Percentiles rank a stretch among this genome's conserved stretches.
Evolutionary conservation across 495 filamentous ascomycete species (phyloP).

Genomic region (Chaetomium fimeti): DNA sequence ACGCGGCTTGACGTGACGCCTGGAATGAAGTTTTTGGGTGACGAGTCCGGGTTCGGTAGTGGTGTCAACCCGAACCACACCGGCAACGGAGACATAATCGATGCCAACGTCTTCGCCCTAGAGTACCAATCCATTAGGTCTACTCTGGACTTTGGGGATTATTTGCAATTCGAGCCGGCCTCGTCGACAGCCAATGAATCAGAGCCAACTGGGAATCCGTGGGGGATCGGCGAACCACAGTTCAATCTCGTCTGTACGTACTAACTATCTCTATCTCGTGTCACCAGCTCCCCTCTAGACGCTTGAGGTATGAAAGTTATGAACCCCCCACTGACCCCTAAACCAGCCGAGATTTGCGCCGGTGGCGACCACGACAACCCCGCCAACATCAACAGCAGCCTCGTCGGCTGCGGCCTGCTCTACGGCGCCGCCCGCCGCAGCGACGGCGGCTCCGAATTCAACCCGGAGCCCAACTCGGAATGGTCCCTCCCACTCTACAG

Average conservation of each 20-base stretch:
- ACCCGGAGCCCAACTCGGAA: slow-evolving; percentile 34
- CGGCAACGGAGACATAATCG: slow-evolving; percentile 18
- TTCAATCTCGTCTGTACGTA: slow-evolving; percentile 29
- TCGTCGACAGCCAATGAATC: neutral
- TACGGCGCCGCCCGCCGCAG: slow-evolving; percentile 35
- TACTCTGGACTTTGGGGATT: slow-evolving; percentile 17
- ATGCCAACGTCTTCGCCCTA: slow-evolving; percentile 30
- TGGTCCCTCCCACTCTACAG: slow-evolving; percentile 45
- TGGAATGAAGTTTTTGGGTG: slow-evolving; percentile 20
- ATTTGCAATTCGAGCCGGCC: slow-evolving; percentile 1
- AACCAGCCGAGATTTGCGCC: slow-evolving; percentile 26
- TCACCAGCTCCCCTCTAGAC: neutral
- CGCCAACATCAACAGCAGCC: slow-evolving; percentile 44
- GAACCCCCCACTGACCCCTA: neutral
- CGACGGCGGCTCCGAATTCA: slow-evolving; percentile 30
- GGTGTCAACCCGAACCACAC: too few species aligned
- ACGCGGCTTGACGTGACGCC: slow-evolving; percentile 11
- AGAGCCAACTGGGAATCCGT: slow-evolving; percentile 25
- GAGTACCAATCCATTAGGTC: slow-evolving; percentile 1
- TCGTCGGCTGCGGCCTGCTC: slow-evolving; percentile 41
- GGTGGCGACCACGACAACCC: slow-evolving; percentile 28
- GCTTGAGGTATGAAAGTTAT: neutral
- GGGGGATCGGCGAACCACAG: slow-evolving; percentile 22
- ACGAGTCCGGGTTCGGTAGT: neutral
- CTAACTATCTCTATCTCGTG: neutral